phyloP scores from a whole-genome alignment of 768 basidiomycete genomes.

The Termitomyces sp. region DNA sequence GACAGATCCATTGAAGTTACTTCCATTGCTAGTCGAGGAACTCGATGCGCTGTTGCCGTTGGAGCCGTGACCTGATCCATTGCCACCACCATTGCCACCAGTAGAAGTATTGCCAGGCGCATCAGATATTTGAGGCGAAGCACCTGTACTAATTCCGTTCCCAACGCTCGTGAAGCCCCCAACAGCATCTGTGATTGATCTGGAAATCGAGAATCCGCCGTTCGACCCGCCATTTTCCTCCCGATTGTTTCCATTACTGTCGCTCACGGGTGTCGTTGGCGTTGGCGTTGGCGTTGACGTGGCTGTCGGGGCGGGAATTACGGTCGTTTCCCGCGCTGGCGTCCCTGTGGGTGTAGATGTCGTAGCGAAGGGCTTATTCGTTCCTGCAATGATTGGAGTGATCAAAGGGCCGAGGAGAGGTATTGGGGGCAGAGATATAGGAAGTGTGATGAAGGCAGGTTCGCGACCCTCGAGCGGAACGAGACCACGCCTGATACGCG shows the following conservation, averaged over 20 bases:
- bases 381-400: conserved; percentile 28
- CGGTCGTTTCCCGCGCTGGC: conserved; percentile 6
- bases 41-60: background rate
- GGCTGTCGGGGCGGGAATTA: conserved; percentile 9
- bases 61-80: background rate
- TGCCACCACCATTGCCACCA: background rate
- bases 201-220: conserved; percentile 1
- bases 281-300: conserved; percentile 9
- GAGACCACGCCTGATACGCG: conserved; percentile 2
- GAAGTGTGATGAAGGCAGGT: conserved; percentile 34
- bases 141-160: conserved; percentile 6
- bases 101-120: background rate
- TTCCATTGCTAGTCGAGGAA: background rate
- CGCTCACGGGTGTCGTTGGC: conserved; percentile 2
- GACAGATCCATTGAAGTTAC: conserved; percentile 1
- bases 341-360: conserved; percentile 12
- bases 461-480: conserved; percentile 26
- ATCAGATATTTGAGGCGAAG: conserved; percentile 1
- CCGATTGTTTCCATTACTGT: background rate
- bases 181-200: too few relatives aligned
- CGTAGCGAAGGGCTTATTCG: conserved; percentile 14
- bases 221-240: background rate
- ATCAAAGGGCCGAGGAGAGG: conserved; percentile 37
- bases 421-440: conserved; percentile 35
- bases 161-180: conserved; percentile 1